phyloP scores from a whole-genome alignment of 768 basidiomycete genomes.

The Tylopilus balloui region DNA sequence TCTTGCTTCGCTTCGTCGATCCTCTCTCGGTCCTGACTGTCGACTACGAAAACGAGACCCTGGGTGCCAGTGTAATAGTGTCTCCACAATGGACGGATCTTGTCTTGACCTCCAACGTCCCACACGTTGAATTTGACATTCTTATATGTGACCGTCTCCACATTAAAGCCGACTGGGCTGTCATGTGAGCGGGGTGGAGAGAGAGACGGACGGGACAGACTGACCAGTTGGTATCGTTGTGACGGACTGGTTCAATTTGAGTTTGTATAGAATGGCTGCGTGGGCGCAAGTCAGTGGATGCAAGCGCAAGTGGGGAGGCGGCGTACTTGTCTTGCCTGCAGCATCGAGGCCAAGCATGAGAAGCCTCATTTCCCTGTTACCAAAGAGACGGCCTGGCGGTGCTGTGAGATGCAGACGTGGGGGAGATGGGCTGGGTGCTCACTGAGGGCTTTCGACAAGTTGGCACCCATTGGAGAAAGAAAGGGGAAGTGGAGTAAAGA shows the following conservation, averaged over 20 bases:
- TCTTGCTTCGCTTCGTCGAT: constrained; percentile 97
- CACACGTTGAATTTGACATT: constrained; percentile 94
- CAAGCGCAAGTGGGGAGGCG: background rate
- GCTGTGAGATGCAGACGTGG: background rate
- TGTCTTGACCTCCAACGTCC: constrained; percentile 99
- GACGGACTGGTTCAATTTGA: constrained; percentile 97
- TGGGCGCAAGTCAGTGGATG: constrained; percentile 1
- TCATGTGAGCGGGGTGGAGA: background rate
- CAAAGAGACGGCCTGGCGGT: constrained; percentile 81
- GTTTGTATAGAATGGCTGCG: constrained; percentile 95
- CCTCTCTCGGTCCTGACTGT: constrained; percentile 91
- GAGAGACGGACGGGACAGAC: background rate
- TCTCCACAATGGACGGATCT: constrained; percentile 96
- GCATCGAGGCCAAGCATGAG: constrained; percentile 97
- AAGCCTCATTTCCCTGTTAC: constrained; percentile 98
- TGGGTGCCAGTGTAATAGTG: constrained; percentile 99
- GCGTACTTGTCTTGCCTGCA: constrained; percentile 96
- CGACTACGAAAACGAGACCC: constrained; percentile 96
- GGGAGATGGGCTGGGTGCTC: constrained; percentile 14
- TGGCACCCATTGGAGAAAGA: constrained; percentile 64
- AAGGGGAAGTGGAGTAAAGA: constrained; percentile 48
- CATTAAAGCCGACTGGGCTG: constrained; percentile 90
- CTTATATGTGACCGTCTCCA: constrained; percentile 99
- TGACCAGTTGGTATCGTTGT: constrained; percentile 95
- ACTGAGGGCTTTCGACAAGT: constrained; percentile 83